Conservation (phyloP, 495 filamentous ascomycete species). For the Daldinia grandis region DNA sequence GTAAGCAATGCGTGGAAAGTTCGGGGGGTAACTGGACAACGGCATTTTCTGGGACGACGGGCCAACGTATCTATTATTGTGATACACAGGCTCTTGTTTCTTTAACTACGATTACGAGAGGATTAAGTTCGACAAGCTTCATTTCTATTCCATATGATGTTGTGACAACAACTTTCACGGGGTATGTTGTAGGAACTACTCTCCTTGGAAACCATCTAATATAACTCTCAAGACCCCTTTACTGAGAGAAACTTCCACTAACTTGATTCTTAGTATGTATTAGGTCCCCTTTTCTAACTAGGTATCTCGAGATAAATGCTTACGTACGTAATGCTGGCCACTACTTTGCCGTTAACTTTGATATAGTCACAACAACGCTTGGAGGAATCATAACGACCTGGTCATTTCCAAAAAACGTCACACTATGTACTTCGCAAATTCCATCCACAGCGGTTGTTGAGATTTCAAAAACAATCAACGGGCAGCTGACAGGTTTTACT, state of each 20-base stretch:
- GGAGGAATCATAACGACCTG: not conserved
- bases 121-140: not conserved
- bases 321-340: no score
- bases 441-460: constrained; percentile 12
- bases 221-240: not conserved
- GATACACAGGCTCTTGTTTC: not conserved
- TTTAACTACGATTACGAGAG: not conserved
- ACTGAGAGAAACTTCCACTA: not conserved
- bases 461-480: constrained; percentile 6
- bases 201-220: not conserved
- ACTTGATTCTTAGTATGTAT: not conserved
- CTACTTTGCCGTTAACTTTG: not conserved
- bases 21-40: not conserved
- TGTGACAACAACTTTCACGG: not conserved
- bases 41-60: no score
- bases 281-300: no score
- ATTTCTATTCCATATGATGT: not conserved
- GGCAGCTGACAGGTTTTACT: not conserved
- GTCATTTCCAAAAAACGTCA: constrained; percentile 1
- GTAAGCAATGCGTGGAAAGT: not conserved
- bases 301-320: no score
- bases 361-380: not conserved
- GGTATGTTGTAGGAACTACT: constrained; percentile 13
- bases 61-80: constrained; percentile 6
- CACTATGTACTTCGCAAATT: not conserved